These are phyloP conservation scores for Populus tomentosa DNA, from an alignment of 441 rosid genomes.

Conservation along the genomic window DNA sequence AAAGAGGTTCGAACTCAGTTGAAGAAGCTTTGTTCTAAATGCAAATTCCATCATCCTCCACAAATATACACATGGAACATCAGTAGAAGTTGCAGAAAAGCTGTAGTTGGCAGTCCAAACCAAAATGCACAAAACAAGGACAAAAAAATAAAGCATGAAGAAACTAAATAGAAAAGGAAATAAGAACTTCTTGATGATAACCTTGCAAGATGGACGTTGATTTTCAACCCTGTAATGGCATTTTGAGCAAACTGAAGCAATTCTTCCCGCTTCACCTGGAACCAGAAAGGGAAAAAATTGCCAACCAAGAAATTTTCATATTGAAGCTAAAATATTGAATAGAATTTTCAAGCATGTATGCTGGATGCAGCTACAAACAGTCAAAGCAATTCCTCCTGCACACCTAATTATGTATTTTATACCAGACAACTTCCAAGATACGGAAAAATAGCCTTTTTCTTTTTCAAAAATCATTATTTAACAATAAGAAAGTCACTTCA, in stretches of 20 bases:
- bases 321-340: slow-evolving; percentile 2
- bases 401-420: neutral
- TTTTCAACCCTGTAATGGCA: slow-evolving; percentile 91
- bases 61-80: neutral
- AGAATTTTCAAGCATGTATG: neutral
- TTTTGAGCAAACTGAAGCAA: slow-evolving; percentile 92
- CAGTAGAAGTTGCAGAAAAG: neutral
- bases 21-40: neutral
- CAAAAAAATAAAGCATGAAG: neutral
- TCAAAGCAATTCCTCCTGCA: neutral
- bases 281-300: slow-evolving; percentile 3
- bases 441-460: neutral
- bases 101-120: neutral
- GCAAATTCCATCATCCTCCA: neutral
- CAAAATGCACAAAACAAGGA: neutral
- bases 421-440: neutral
- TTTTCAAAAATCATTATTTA: neutral
- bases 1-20: neutral
- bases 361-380: neutral
- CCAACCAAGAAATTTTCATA: slow-evolving; percentile 16
- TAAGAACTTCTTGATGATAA: slow-evolving; percentile 17
- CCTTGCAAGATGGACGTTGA: slow-evolving; percentile 79
- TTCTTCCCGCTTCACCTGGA: slow-evolving; percentile 97
- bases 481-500: neutral
- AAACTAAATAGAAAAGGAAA: neutral